Percentiles rank a stretch among this genome's conserved stretches.
phyloP scores from a whole-genome alignment of 768 basidiomycete species.

The Lactarius quietus region DNA sequence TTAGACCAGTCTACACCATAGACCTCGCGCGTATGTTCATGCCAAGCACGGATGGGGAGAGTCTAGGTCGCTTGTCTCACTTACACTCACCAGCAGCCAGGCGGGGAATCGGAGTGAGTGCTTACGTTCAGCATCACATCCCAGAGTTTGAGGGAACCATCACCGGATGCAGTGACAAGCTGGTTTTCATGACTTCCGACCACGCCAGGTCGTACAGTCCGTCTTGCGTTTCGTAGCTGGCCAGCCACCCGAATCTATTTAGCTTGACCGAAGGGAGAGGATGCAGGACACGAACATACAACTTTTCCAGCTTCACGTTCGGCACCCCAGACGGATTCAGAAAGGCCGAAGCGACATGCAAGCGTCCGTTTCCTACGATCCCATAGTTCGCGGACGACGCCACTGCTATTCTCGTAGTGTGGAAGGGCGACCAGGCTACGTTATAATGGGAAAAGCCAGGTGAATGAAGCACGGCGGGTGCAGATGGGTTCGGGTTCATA shows the following conservation, averaged over 20 bases:
- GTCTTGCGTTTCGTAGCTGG: conserved; percentile 88
- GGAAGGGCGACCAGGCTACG: conserved; percentile 83
- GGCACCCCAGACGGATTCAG: conserved; percentile 45
- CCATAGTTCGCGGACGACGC: conserved; percentile 93
- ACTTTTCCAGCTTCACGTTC: conserved; percentile 56
- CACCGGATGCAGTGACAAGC: conserved; percentile 82
- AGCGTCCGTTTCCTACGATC: conserved; percentile 90
- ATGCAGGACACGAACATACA: conserved; percentile 43
- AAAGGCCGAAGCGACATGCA: conserved; percentile 60
- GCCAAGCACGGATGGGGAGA: conserved; percentile 87
- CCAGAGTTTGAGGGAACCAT: conserved; percentile 89
- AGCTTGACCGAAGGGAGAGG: conserved; percentile 18
- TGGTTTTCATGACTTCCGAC: conserved; percentile 97
- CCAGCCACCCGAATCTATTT: conserved; percentile 39
- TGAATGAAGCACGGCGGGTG: conserved; percentile 58
- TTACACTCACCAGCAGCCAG: conserved; percentile 30
- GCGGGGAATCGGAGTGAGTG: neutral
- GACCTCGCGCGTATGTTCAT: conserved; percentile 90
- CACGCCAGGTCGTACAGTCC: conserved; percentile 89
- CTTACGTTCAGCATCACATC: conserved; percentile 81
- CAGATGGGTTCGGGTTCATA: conserved; percentile 37
- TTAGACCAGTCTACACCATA: conserved; percentile 97
- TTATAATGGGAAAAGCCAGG: conserved; percentile 84
- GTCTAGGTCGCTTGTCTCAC: conserved; percentile 52
- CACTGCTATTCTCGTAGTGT: conserved; percentile 66